A percentile compares a stretch with the other conserved stretches of the same genome.
phyloP scores from a whole-genome alignment of 306 rosid species.

The Datisca glomerata region DNA sequence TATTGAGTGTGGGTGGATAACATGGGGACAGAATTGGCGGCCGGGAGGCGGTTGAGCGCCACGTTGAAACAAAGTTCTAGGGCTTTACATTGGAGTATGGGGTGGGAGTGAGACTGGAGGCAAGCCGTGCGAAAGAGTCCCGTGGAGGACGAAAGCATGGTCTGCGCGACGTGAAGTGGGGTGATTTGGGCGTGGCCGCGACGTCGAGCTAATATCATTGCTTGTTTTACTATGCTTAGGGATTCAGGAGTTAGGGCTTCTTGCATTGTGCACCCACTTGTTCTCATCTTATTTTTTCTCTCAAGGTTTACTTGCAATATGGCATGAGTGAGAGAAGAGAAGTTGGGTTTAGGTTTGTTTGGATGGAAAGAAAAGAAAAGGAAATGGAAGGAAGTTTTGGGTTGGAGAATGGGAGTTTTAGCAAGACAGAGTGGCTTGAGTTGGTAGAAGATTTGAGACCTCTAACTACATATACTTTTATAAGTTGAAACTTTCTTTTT shows the following conservation, averaged over 20 bases:
- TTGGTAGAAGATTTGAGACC: slow-evolving; percentile 22
- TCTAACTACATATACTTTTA: no score
- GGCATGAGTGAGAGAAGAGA: slow-evolving; percentile 9
- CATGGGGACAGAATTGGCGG: slow-evolving; percentile 66
- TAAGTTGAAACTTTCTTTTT: no score
- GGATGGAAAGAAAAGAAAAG: no score
- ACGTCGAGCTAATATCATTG: slow-evolving; percentile 57
- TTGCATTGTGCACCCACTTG: slow-evolving; percentile 63
- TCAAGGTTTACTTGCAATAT: not conserved
- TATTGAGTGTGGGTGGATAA: slow-evolving; percentile 35
- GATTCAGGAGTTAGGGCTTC: slow-evolving; percentile 82
- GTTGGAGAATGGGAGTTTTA: not conserved
- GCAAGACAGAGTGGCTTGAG: not conserved
- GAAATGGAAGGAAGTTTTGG: not conserved
- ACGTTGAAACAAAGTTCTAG: slow-evolving; percentile 97
- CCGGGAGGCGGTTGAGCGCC: slow-evolving; percentile 82
- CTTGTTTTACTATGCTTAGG: slow-evolving; percentile 57
- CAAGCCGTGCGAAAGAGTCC: slow-evolving; percentile 72
- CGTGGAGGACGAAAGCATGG: slow-evolving; percentile 57
- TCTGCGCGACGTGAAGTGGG: slow-evolving; percentile 88
- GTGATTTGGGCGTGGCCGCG: slow-evolving; percentile 97
- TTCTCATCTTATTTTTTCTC: slow-evolving; percentile 46
- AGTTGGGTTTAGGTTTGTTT: not conserved
- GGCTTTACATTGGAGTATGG: slow-evolving; percentile 95
- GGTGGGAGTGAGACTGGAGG: slow-evolving; percentile 88